Conservation (phyloP, 768 basidiomycete genomes). For the Phaffia tasmanica region DNA sequence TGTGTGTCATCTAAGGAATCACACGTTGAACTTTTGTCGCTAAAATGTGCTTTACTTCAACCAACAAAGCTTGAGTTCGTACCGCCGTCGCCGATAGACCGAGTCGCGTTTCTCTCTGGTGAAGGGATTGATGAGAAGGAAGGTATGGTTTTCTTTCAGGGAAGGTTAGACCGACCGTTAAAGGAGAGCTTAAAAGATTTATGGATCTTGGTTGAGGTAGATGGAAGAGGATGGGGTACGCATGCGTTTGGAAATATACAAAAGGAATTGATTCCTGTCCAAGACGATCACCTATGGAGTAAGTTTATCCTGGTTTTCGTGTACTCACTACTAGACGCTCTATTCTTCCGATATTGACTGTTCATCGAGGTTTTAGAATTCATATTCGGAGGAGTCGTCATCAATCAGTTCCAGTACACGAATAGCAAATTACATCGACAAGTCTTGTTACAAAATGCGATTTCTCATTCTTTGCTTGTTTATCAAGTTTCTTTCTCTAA, state of each 20-base stretch:
- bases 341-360: neutral
- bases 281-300: neutral
- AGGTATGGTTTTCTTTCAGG: conserved; percentile 6
- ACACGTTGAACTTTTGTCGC: neutral
- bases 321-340: too few species aligned
- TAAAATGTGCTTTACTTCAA: neutral
- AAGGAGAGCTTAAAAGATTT: neutral
- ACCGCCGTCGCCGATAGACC: conserved; percentile 7
- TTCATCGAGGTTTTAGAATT: neutral
- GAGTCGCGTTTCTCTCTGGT: neutral
- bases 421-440: conserved; percentile 38
- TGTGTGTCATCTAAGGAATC: neutral
- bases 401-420: neutral
- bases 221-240: conserved; percentile 10
- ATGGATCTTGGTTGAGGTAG: neutral
- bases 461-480: conserved; percentile 54
- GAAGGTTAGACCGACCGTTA: neutral
- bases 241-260: neutral
- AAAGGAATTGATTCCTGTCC: neutral
- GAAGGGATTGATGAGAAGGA: conserved; percentile 15
- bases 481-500: conserved; percentile 41
- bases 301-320: neutral
- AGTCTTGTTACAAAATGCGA: conserved; percentile 48
- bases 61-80: neutral
- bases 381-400: neutral